Conservation (phyloP, 805 yeast species). For the Naumovozyma castellii region DNA sequence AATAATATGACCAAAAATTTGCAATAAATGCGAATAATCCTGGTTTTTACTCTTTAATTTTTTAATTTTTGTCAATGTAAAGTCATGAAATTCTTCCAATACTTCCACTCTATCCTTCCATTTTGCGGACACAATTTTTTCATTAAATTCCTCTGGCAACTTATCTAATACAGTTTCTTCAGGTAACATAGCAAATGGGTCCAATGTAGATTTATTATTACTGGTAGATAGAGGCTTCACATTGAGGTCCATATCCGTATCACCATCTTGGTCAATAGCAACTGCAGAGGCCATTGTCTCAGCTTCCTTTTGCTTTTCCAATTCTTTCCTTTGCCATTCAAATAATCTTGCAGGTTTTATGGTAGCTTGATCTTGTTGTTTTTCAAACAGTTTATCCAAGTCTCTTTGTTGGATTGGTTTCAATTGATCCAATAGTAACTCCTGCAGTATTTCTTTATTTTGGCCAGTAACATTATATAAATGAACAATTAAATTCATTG, state of each 20-base stretch:
- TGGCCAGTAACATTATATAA: constrained; percentile 66
- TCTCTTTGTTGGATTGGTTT: constrained; percentile 92
- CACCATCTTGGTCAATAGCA: constrained; percentile 33
- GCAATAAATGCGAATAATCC: constrained; percentile 59
- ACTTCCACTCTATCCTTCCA: constrained; percentile 93
- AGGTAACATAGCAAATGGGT: constrained; percentile 62
- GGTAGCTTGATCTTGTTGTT: constrained; percentile 24
- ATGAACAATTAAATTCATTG: constrained; percentile 58
- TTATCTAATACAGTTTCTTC: constrained; percentile 58
- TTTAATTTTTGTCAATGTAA: constrained; percentile 42
- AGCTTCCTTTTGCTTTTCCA: constrained; percentile 1
- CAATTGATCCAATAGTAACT: constrained; percentile 53
- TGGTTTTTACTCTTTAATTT: constrained; percentile 41
- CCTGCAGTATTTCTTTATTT: constrained; percentile 39
- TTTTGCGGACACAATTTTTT: constrained; percentile 48
- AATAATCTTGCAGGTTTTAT: constrained; percentile 6
- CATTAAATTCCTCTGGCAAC: constrained; percentile 53
- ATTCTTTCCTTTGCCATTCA: constrained; percentile 8
- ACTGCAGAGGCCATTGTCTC: not conserved
- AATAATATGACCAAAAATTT: constrained; percentile 57
- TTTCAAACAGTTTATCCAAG: constrained; percentile 54
- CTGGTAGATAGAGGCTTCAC: not conserved
- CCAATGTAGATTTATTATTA: constrained; percentile 26
- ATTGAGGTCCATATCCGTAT: constrained; percentile 26
- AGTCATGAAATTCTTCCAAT: constrained; percentile 48